Evolutionary conservation across 768 basidiomycete genomes (phyloP).

Genomic region (Pleurotus giganteus): DNA sequence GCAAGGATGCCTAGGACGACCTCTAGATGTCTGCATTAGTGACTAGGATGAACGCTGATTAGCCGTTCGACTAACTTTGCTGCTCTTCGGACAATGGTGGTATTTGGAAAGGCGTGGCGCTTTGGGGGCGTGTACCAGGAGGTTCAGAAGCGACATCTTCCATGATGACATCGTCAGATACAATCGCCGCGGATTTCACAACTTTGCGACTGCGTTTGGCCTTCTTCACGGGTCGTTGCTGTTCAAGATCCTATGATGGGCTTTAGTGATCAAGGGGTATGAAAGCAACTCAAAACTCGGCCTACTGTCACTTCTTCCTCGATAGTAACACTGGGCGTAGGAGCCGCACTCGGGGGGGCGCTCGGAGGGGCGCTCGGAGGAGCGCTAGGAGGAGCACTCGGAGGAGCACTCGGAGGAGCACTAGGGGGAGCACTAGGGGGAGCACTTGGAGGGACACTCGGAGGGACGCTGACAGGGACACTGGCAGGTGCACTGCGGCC

Average conservation of each 20-base stretch:
- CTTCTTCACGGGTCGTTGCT: conserved; percentile 34
- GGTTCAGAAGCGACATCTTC: conserved; percentile 6
- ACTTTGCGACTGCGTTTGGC: conserved; percentile 36
- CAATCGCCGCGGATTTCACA: conserved; percentile 41
- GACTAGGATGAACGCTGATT: not conserved
- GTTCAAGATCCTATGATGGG: conserved; percentile 28
- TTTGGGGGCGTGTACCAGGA: not conserved
- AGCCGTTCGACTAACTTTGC: not conserved
- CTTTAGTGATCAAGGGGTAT: not conserved
- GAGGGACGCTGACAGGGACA: conserved; percentile 16
- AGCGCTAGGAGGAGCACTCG: not conserved
- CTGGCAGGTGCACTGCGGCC: conserved; percentile 10
- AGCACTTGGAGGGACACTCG: not conserved
- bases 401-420: not conserved
- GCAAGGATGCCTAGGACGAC: conserved; percentile 1
- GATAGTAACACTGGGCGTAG: not conserved
- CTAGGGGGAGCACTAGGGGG: not conserved
- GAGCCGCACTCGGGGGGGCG: not conserved
- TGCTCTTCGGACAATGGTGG: conserved; percentile 6
- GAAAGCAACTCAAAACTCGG: not conserved
- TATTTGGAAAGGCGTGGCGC: conserved; percentile 3
- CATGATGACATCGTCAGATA: conserved; percentile 4
- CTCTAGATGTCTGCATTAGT: not conserved
- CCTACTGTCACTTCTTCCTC: not conserved
- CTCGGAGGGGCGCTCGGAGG: not conserved